Evolutionary conservation across 192 early-diverging fungal genomes (phyloP), one percentile per base, ranked within the genome.

Genomic region (Borealophlyctis nickersoniae): DNA sequence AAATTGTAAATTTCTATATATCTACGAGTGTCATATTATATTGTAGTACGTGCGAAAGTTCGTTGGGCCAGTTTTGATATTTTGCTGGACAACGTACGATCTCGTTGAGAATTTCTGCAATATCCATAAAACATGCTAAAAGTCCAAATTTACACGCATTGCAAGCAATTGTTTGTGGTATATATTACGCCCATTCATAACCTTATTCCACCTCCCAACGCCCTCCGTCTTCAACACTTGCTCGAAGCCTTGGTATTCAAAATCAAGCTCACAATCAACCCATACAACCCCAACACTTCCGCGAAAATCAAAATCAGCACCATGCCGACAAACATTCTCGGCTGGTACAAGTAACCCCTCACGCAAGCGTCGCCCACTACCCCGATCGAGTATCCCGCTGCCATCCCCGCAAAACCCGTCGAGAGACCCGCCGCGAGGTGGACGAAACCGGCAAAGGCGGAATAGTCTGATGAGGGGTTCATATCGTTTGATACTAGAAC

Each of bases 261-360:
- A 68, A 99, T 99, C 56, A 99, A 85, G 31, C 91, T 92, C 26
- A 99, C 95, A 67, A 78, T 78, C 36, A 79, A 90, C 88, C 72
- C 92, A 86, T 62, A 96, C 48, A 81, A 61, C 56, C 77, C 81
- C 72, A 99, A 81, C 5, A 99, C 97, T 83, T 99, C 97, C 62
- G 95, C 93, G 73, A 99, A 99, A 87, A 99, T 99, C 54, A 99
- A 87, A 56, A 99, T 95, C 73, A 99, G 82, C 62, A 88, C 77
- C 73, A 84, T 79, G n/a, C 79, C 78, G 50, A 67, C 72, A 71
- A 77, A 77, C 56, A 74, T 55, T 32, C 49, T 73, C 52, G 66
- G 64, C 49, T 77, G 71, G 45, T 73, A 80, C 1, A 77, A 26
- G 39, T 73, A 80, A 29, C 89, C 92, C 49, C 93, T 78, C 28